Evolutionary conservation across 441 rosid genomes (phyloP).

Genomic region (Biscutella laevigata): DNA sequence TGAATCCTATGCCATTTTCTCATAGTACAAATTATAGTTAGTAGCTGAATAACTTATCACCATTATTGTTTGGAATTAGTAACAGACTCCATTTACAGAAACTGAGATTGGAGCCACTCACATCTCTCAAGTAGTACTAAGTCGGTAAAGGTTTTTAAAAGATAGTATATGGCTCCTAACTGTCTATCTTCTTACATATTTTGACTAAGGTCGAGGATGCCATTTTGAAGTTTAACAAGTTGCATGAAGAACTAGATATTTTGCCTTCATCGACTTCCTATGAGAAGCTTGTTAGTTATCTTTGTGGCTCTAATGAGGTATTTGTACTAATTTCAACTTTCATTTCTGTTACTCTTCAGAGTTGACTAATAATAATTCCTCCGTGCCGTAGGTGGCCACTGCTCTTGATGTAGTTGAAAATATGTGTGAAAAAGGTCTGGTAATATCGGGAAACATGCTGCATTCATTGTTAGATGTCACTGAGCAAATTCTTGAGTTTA

Average conservation of each 20-base stretch:
- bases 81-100: not conserved
- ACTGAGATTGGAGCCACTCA: not conserved
- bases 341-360: not conserved
- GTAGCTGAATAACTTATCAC: not conserved
- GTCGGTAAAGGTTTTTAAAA: not conserved
- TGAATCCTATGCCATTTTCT: not conserved
- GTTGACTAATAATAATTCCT: slow-evolving; percentile 15
- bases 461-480: slow-evolving; percentile 40
- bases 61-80: not conserved
- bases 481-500: slow-evolving; percentile 51
- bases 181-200: slow-evolving; percentile 12
- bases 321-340: not conserved
- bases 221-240: slow-evolving; percentile 43
- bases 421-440: slow-evolving; percentile 50
- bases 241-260: slow-evolving; percentile 46
- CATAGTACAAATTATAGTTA: not conserved
- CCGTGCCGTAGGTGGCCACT: slow-evolving; percentile 47
- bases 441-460: slow-evolving; percentile 36
- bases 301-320: slow-evolving; percentile 56
- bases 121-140: not conserved
- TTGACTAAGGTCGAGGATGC: slow-evolving; percentile 48
- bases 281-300: slow-evolving; percentile 44
- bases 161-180: slow-evolving; percentile 10
- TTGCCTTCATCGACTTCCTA: slow-evolving; percentile 44
- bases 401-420: slow-evolving; percentile 63